Base-by-base conservation (phyloP, 2,329 filamentous ascomycete species). In the Cordyceps javanica region DNA sequence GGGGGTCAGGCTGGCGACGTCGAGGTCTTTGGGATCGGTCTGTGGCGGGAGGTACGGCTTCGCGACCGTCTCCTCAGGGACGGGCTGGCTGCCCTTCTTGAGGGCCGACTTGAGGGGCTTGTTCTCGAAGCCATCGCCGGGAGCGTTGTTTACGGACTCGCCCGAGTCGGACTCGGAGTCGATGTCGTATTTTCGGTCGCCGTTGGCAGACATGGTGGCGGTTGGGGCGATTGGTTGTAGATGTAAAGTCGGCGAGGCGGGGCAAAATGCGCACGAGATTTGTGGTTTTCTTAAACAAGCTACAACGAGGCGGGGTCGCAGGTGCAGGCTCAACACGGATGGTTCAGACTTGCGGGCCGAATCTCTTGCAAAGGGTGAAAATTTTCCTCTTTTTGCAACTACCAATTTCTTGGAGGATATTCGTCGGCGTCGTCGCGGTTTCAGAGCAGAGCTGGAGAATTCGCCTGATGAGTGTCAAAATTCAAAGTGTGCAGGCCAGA, bases 1-100 rank as follows among this genome's bases (percentile, higher is more conserved):
- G 59, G 94, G 93, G 64, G 82, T 90, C 67, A 99, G 80, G 55
- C 77, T 84, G 64, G 84, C 82, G 68, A 97, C 82, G 69, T 97
- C 90, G 69, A 99, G 83, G 66, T 91, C 88, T 72, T 88, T 86
- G 68, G 94, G 91, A 66, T 99, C 90, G 64, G 94, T 96, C 79
- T 99, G 94, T 66, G 91, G 90, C 67, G 94, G 94, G 59, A 83
- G 76, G 61, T 70, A 68, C 55, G 80, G 79, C 63, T 74, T 76
- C 69, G 74, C 65, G 50, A 83, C 79, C 57, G 85, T 79, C 60
- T 82, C 78, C 57, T 81, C 77, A 60, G 81, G 77, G 60, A 86
- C 75, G 39, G 76, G 81, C 57, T 80, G 74, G 66, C 71, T 69
- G 54, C 72, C 69, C 76, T 91, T 91, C 82, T 97, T 97, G 75